phyloP scores from a whole-genome alignment of 305 asterid species.

The Salvia sclarea region DNA sequence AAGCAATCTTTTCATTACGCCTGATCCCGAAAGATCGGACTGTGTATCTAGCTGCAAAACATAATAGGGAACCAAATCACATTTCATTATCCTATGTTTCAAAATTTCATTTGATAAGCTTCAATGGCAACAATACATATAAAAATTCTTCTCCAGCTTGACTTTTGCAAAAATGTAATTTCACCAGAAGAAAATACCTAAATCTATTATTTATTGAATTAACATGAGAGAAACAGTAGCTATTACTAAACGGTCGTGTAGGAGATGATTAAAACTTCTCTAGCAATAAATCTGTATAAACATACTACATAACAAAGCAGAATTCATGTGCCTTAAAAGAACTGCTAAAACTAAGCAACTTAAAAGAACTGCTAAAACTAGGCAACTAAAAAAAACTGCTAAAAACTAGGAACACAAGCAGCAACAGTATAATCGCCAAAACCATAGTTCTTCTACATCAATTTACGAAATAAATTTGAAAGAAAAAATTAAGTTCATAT shows the following conservation, averaged over 20 bases:
- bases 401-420: too few relatives aligned
- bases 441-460: background rate
- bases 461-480: background rate
- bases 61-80: background rate
- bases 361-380: background rate
- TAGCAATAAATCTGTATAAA: background rate
- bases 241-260: background rate
- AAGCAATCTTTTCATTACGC: constrained; percentile 92
- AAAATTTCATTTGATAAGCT: too few relatives aligned
- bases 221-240: background rate
- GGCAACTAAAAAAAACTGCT: background rate
- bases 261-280: background rate
- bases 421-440: too few relatives aligned
- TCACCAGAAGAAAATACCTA: background rate
- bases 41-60: constrained; percentile 74
- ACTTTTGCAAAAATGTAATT: too few relatives aligned
- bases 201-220: background rate
- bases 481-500: background rate
- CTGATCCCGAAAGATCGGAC: constrained; percentile 90
- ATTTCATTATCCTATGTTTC: too few relatives aligned
- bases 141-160: too few relatives aligned
- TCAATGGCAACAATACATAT: too few relatives aligned
- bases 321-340: background rate
- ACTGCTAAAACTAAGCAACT: background rate
- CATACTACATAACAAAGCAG: background rate